Percentiles rank a stretch among this genome's conserved stretches.
phyloP scores from a whole-genome alignment of 352 stramenopile species.

The Peronospora farinosa region DNA sequence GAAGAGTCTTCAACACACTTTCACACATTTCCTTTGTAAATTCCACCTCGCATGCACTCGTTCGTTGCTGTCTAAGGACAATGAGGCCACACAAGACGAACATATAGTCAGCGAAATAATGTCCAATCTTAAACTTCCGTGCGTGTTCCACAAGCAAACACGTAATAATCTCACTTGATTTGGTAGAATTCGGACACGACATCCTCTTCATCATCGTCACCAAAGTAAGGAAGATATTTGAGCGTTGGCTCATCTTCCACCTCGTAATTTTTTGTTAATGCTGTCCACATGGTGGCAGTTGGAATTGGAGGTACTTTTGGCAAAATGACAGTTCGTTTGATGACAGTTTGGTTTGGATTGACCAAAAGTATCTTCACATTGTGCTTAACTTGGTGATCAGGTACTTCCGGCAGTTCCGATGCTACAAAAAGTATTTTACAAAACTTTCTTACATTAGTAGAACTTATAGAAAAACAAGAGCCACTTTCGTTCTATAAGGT shows the following conservation, averaged over 20 bases:
- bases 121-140: not conserved
- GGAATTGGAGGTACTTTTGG: slow-evolving; percentile 43
- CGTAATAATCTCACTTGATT: slow-evolving; percentile 47
- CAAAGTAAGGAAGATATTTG: slow-evolving; percentile 64
- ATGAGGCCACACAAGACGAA: not conserved
- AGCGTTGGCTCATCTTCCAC: slow-evolving; percentile 84
- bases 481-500: not conserved
- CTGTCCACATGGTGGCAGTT: slow-evolving; percentile 72
- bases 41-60: slow-evolving; percentile 61
- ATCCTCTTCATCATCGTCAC: slow-evolving; percentile 80
- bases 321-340: slow-evolving; percentile 40
- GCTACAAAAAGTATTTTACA: slow-evolving; percentile 20
- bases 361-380: slow-evolving; percentile 26
- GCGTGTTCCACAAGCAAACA: not conserved
- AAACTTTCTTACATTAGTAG: slow-evolving; percentile 3
- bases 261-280: slow-evolving; percentile 74
- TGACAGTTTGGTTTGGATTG: slow-evolving; percentile 21
- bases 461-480: not conserved
- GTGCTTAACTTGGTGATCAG: slow-evolving; percentile 19
- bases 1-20: slow-evolving; percentile 51
- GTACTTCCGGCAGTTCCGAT: slow-evolving; percentile 32
- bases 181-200: slow-evolving; percentile 81
- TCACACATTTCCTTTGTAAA: slow-evolving; percentile 73
- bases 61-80: slow-evolving; percentile 47
- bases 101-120: slow-evolving; percentile 1